A percentile compares a stretch with the other conserved stretches of the same genome.
These are phyloP conservation scores for Xylaria sp. DNA, from an alignment of 2,329 filamentous ascomycete species.

Conservation along the genomic window DNA sequence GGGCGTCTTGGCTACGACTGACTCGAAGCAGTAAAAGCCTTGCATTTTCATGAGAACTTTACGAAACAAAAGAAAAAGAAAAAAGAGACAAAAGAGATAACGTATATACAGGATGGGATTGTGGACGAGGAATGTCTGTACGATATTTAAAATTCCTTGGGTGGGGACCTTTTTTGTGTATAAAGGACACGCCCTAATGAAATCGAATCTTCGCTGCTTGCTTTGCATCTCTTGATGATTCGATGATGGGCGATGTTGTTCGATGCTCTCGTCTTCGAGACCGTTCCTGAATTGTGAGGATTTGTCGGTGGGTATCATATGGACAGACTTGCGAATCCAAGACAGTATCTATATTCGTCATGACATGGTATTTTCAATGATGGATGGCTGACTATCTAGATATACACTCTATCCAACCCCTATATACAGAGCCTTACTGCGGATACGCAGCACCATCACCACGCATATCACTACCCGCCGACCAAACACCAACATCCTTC, in stretches of 20 bases:
- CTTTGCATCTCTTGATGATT: too few species aligned
- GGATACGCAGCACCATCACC: constrained; percentile 72
- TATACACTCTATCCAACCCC: not conserved
- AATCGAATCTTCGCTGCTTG: not conserved
- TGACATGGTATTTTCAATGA: not conserved
- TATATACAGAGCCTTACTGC: constrained; percentile 27
- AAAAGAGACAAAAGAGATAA: not conserved
- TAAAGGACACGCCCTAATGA: constrained; percentile 13
- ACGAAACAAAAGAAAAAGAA: not conserved
- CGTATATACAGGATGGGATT: not conserved
- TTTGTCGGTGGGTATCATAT: not conserved
- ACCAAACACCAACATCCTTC: constrained; percentile 64
- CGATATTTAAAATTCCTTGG: constrained; percentile 1
- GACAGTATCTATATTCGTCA: not conserved
- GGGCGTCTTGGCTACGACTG: constrained; percentile 63
- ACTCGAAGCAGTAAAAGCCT: constrained; percentile 18
- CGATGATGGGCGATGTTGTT: too few species aligned
- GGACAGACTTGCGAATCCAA: not conserved
- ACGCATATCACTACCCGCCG: constrained; percentile 79
- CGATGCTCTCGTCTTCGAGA: too few species aligned
- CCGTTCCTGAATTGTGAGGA: too few species aligned
- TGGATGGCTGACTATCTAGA: not conserved
- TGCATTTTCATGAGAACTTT: not conserved
- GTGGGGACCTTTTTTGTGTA: constrained; percentile 14
- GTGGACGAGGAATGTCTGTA: not conserved